Conservation (phyloP, 2,329 filamentous ascomycete genomes). For the Alternaria solani region DNA sequence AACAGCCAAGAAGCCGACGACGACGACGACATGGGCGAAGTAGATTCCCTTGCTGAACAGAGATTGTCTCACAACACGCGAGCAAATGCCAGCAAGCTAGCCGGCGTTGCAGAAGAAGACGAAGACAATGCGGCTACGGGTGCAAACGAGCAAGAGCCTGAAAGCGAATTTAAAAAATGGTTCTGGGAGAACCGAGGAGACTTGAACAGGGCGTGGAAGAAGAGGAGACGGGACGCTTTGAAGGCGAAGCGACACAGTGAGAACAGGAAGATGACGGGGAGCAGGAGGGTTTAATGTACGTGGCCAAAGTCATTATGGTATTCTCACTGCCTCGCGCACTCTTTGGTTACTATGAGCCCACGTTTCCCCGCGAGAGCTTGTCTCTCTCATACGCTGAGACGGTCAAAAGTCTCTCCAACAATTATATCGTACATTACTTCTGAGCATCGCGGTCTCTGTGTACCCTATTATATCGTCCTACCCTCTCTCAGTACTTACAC, state of each 20-base stretch:
- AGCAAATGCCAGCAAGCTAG: conserved; percentile 33
- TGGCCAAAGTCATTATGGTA: neutral
- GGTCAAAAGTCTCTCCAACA: neutral
- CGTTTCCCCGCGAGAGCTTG: too few relatives aligned
- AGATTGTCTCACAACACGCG: conserved; percentile 44
- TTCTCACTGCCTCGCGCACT: neutral
- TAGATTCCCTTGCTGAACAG: conserved; percentile 27
- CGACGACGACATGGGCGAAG: conserved; percentile 51
- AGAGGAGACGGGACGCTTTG: conserved; percentile 64
- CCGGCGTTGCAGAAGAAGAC: conserved; percentile 40
- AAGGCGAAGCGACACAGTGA: conserved; percentile 68
- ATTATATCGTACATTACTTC: neutral
- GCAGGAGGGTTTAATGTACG: conserved; percentile 5
- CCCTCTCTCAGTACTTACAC: neutral
- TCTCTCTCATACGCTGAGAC: neutral
- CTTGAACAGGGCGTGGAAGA: conserved; percentile 61
- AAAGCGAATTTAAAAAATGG: conserved; percentile 69
- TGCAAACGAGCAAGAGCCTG: conserved; percentile 47
- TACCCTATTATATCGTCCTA: neutral
- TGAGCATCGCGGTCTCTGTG: neutral
- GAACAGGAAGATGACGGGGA: conserved; percentile 59
- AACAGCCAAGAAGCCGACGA: conserved; percentile 55
- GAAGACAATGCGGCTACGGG: conserved; percentile 26
- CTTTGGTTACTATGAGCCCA: neutral
- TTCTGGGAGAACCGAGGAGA: conserved; percentile 64